Evolutionary conservation across 2,329 filamentous ascomycete genomes (phyloP).

Genomic region (Lasiodiplodia theobromae): DNA sequence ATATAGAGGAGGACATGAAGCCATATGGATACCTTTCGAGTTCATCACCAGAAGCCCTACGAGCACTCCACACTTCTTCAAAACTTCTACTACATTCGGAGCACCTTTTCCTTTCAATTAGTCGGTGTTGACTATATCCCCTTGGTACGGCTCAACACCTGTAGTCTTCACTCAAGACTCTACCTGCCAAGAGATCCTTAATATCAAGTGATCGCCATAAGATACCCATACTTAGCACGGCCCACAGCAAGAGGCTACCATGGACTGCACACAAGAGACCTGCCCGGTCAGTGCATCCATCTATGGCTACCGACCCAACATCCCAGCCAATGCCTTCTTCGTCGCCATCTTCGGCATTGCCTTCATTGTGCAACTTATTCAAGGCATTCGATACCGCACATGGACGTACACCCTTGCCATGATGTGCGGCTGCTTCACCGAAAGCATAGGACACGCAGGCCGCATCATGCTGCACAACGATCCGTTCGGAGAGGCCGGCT

Average conservation of each 20-base stretch:
- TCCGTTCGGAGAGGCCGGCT: slow-evolving; percentile 49
- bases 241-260: not conserved
- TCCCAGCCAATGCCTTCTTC: slow-evolving; percentile 62
- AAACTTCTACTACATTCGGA: not conserved
- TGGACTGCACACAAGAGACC: slow-evolving; percentile 38
- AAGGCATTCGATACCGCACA: slow-evolving; percentile 60
- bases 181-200: not conserved
- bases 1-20: not conserved
- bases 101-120: not conserved
- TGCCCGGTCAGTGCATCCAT: slow-evolving; percentile 58
- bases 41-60: not conserved
- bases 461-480: slow-evolving; percentile 62
- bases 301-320: slow-evolving; percentile 62
- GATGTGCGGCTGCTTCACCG: slow-evolving; percentile 56
- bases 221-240: not conserved
- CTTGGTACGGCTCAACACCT: not conserved
- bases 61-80: not conserved
- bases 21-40: too few relatives aligned
- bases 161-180: not conserved
- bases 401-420: slow-evolving; percentile 64
- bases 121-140: not conserved
- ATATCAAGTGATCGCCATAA: not conserved
- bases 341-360: slow-evolving; percentile 58
- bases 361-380: slow-evolving; percentile 55
- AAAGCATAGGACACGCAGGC: slow-evolving; percentile 63